phyloP scores from a whole-genome alignment of 2,329 filamentous ascomycete genomes.

The Colletotrichum australisinense region DNA sequence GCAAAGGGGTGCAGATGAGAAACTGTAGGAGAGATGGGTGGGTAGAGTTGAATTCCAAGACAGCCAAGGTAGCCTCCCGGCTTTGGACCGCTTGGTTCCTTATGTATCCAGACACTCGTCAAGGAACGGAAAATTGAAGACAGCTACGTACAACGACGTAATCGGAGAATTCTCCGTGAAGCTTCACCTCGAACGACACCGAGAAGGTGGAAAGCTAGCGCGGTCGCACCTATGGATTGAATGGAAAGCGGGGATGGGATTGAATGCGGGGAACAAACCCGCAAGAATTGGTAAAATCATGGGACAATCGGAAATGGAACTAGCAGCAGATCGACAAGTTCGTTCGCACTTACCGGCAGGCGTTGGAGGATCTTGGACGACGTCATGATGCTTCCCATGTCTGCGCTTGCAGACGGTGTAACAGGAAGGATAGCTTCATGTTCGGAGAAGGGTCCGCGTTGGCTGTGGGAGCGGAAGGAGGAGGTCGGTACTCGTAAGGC shows the following conservation, averaged over 20 bases:
- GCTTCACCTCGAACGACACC: neutral
- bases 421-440: too few relatives aligned
- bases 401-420: neutral
- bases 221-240: neutral
- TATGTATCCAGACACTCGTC: neutral
- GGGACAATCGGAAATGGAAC: neutral
- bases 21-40: neutral
- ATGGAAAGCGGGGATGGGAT: constrained; percentile 3
- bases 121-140: neutral
- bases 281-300: neutral
- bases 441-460: neutral
- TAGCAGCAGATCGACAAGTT: neutral
- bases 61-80: constrained; percentile 10
- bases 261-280: neutral
- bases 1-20: neutral
- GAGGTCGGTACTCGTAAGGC: neutral
- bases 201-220: constrained; percentile 1
- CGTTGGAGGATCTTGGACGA: constrained; percentile 5
- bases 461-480: neutral
- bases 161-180: neutral
- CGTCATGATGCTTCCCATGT: constrained; percentile 1
- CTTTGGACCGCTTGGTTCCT: constrained; percentile 13
- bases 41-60: neutral
- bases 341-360: neutral
- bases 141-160: neutral